Evolutionary conservation across 1,284 basidiomycete species (phyloP), one percentile per base, ranked within the genome.

Genomic region (Ceratobasidium papillatum): DNA sequence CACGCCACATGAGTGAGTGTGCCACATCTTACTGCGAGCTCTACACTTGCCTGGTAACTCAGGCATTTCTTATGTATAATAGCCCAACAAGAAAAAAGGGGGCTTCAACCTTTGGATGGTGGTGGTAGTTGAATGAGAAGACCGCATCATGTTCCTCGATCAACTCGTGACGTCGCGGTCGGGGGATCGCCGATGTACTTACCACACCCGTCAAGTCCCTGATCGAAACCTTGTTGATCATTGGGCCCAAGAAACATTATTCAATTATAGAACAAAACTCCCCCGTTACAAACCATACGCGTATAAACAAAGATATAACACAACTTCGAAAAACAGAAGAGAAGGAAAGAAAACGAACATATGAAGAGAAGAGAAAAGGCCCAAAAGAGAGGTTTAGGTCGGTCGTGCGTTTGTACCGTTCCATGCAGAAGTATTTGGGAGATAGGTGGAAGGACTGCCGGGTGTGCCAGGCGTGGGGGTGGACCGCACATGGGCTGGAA

Each of bases 11-110:
- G 34, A 45, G 76, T 72, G 73, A 43, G 47, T 49, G n/a, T 49
- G 47, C 49, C 30, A 22, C 47, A 25, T 45, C 36, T 41, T n/a
- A 9, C 36, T 4, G 43, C 27, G 62, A 17, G 54, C 43, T 34
- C 3, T 19, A 54, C 22, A 79, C 81, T 72, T 75, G 88, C 90
- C 90, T 80, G 89, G 89, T 36, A 91, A 83, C 80, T 91, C 90
- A 51, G 90, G 90, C 89, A 91, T 91, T 9, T 66, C n/a, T n/a
- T 34, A 27, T 27, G 5, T 52, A 47, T 47, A 41, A 41, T 41
- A 41, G 5, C 38, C 14, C 38, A 41, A 41, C 38, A 41, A 41
- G 38, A 41, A 41, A 14, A 5, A 41, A 41, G 38, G 14, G 7
- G 14, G 38, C 14, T 41, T 41, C 14, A 9, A 41, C 11, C 34